Conservation (phyloP, 768 basidiomycete species). For the Rhodotorula taiwanensis region DNA sequence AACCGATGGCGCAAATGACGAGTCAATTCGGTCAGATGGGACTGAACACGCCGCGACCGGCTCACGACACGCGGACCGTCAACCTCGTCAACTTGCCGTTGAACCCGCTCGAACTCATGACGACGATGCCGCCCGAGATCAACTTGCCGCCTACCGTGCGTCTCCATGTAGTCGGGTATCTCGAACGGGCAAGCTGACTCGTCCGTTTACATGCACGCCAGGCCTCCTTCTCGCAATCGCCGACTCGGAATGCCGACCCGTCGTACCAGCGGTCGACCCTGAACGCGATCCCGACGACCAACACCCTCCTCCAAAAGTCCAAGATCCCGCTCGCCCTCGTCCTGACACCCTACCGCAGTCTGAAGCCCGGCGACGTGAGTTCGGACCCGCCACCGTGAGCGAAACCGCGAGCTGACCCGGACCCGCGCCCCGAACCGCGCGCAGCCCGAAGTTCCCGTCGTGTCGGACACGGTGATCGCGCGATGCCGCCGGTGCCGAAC, state of each 20-base stretch:
- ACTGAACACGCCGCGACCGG: constrained; percentile 45
- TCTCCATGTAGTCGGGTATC: not conserved
- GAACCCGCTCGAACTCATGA: constrained; percentile 70
- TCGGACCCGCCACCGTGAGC: no score
- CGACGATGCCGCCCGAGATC: constrained; percentile 77
- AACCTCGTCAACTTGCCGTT: constrained; percentile 90
- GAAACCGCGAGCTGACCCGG: not conserved
- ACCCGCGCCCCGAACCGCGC: no score
- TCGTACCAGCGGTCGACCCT: constrained; percentile 88
- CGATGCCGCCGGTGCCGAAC: constrained; percentile 91
- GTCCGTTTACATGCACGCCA: constrained; percentile 18
- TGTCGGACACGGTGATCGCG: constrained; percentile 89
- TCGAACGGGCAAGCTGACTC: not conserved
- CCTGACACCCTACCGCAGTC: constrained; percentile 79
- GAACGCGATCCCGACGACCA: constrained; percentile 86
- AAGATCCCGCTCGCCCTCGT: constrained; percentile 73
- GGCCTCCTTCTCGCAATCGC: constrained; percentile 69
- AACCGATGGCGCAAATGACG: constrained; percentile 51
- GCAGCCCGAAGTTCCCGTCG: constrained; percentile 75
- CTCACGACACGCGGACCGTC: constrained; percentile 55
- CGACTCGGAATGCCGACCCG: constrained; percentile 72
- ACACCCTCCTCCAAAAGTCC: constrained; percentile 75
- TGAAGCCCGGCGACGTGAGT: constrained; percentile 59
- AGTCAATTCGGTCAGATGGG: constrained; percentile 88
- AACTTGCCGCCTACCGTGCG: constrained; percentile 68